These are phyloP conservation scores for Flaveria floridana DNA, from an alignment of 140 eudicot species.

Conservation along the genomic window DNA sequence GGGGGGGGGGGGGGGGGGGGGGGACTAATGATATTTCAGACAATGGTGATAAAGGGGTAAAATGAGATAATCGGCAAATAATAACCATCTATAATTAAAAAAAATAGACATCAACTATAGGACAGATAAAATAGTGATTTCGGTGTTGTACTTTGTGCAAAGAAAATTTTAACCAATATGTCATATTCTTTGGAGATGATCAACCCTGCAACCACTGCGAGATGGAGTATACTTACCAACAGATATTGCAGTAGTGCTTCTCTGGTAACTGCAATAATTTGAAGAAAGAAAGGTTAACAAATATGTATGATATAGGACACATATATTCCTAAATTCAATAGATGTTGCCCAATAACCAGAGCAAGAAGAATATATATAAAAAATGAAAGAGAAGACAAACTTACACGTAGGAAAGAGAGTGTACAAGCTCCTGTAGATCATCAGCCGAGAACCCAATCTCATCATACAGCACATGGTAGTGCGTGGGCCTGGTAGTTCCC, in stretches of 20 bases:
- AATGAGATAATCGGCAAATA: neutral
- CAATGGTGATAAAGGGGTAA: neutral
- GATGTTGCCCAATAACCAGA: neutral
- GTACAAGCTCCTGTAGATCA: constrained; percentile 87
- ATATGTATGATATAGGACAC: neutral
- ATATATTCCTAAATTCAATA: neutral
- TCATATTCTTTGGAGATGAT: neutral
- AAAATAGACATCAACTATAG: neutral
- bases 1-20: too few species aligned
- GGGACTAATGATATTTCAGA: too few species aligned
- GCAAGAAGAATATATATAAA: neutral
- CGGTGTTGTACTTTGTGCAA: neutral
- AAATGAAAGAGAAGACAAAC: constrained; percentile 25
- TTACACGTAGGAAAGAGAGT: constrained; percentile 89
- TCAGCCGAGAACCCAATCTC: constrained; percentile 86
- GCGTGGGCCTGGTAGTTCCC: constrained; percentile 91
- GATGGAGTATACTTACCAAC: constrained; percentile 49
- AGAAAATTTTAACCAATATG: neutral
- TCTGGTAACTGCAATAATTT: constrained; percentile 60
- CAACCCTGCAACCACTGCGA: neutral
- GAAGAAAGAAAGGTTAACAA: neutral
- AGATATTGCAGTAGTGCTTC: constrained; percentile 81
- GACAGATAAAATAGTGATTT: neutral
- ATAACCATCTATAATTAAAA: too few species aligned
- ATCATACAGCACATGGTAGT: constrained; percentile 82